Percentiles rank a stretch among this genome's conserved stretches.
These are phyloP conservation scores for Stenogyne calaminthoides DNA, from an alignment of 305 asterid species.

Conservation along the genomic window DNA sequence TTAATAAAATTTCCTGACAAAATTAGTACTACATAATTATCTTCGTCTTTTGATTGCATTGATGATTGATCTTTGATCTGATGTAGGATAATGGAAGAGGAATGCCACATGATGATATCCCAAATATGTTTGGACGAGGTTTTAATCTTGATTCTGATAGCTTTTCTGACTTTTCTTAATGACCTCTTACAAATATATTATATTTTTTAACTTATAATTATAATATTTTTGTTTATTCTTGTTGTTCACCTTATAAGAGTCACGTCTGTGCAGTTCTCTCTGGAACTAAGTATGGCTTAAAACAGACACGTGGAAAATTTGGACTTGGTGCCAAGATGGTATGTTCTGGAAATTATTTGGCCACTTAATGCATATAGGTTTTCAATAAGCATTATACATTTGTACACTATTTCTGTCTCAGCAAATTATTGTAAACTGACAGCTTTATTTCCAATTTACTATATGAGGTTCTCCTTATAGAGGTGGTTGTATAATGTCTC, in stretches of 20 bases:
- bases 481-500: constrained; percentile 7
- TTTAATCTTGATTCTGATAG: constrained; percentile 27
- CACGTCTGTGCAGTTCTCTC: constrained; percentile 70
- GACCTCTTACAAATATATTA: constrained; percentile 3
- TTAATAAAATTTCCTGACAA: constrained; percentile 17
- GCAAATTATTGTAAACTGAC: constrained; percentile 17
- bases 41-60: constrained; percentile 30
- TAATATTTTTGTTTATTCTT: constrained; percentile 18
- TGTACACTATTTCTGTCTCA: background rate
- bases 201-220: constrained; percentile 16
- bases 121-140: constrained; percentile 98
- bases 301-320: constrained; percentile 92
- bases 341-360: constrained; percentile 31
- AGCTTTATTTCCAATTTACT: constrained; percentile 7
- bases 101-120: constrained; percentile 97
- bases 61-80: no score
- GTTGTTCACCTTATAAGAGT: constrained; percentile 33
- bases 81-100: constrained; percentile 94
- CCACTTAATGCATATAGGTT: background rate
- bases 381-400: background rate
- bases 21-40: constrained; percentile 11
- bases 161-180: background rate
- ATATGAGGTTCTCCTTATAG: background rate
- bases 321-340: constrained; percentile 99
- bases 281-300: constrained; percentile 91